A percentile compares a stretch with the other conserved stretches of the same genome.
phyloP scores from a whole-genome alignment of 352 stramenopile genomes.

The Phytophthora sansomeana region DNA sequence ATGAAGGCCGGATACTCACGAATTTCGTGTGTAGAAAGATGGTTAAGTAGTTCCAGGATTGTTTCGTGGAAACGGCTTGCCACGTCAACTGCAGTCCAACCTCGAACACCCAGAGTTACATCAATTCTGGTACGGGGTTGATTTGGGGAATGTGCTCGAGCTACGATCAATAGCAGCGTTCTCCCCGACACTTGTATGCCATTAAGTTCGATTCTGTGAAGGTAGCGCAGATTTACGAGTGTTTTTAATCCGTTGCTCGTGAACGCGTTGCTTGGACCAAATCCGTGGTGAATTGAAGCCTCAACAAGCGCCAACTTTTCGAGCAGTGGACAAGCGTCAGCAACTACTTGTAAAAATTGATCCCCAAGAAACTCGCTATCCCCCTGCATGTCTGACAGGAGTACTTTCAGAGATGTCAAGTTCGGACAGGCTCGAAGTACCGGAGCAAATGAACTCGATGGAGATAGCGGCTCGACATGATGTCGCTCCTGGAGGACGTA shows the following conservation, averaged over 20 bases:
- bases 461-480: slow-evolving; percentile 27
- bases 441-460: slow-evolving; percentile 25
- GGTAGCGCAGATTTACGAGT: slow-evolving; percentile 15
- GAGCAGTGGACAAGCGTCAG: slow-evolving; percentile 20
- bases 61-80: slow-evolving; percentile 29
- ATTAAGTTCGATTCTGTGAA: slow-evolving; percentile 30
- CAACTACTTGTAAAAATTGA: slow-evolving; percentile 32
- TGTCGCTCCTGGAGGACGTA: slow-evolving; percentile 41
- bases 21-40: slow-evolving; percentile 3
- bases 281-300: slow-evolving; percentile 30
- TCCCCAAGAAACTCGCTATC: slow-evolving; percentile 32
- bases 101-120: slow-evolving; percentile 30
- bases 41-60: slow-evolving; percentile 12
- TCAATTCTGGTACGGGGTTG: slow-evolving; percentile 21
- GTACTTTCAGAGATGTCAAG: slow-evolving; percentile 27
- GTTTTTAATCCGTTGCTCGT: slow-evolving; percentile 20
- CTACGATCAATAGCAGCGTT: slow-evolving; percentile 24
- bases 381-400: slow-evolving; percentile 41
- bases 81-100: slow-evolving; percentile 29
- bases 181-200: slow-evolving; percentile 26
- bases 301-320: slow-evolving; percentile 30
- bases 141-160: neutral
- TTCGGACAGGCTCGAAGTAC: slow-evolving; percentile 35
- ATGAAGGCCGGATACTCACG: slow-evolving; percentile 23
- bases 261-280: slow-evolving; percentile 41